Evolutionary conservation across 805 yeast species (phyloP), one percentile per base, ranked within the genome.

Genomic region (Spathaspora hagerdaliae): DNA sequence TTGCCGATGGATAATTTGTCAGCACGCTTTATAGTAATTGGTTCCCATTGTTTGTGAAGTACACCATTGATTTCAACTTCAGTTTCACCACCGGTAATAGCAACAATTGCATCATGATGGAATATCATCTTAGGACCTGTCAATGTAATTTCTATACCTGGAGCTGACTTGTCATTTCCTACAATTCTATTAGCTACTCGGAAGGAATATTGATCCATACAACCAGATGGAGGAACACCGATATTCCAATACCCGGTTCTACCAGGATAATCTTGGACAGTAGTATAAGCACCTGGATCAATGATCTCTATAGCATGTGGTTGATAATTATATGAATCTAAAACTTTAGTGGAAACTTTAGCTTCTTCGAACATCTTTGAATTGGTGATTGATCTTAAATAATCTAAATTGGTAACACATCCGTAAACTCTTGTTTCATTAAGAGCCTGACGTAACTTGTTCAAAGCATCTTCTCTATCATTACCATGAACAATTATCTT

Each of bases 141-240:
- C 56, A 92, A 71, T 1, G 98, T 94, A 47, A 87, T 74, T 68
- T 92, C 99, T 60, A 92, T 75, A 32, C 95, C 97, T 6, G 98
- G 96, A 9, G 97, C 85, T 38, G 76, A 71, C 51, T 74, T 68
- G 54, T 83, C 79, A 66, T 92, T 94, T 49, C 97, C 98, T 38
- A 92, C 98, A 58, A 88, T 81, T 60, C 86, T 74, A 72, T 92
- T 92, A 15, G 96, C 97, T 51, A 88, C 64, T 57, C 97, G 77
- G 73, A 91, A 91, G 5, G 97, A 83, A 58, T 83, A 91, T 49
- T 83, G 79, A 67, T 92, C 99, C 98, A 92, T 94, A 48, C 98
- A 97, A 39, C 99, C 99, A 36, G 96, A 88, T 7, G 98, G 98
- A 26, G 99, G 99, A 45, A 92, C 98, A 63, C 99, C 99, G 55